phyloP scores from a whole-genome alignment of 2,329 filamentous ascomycete genomes.

The Penicillium thymicola region DNA sequence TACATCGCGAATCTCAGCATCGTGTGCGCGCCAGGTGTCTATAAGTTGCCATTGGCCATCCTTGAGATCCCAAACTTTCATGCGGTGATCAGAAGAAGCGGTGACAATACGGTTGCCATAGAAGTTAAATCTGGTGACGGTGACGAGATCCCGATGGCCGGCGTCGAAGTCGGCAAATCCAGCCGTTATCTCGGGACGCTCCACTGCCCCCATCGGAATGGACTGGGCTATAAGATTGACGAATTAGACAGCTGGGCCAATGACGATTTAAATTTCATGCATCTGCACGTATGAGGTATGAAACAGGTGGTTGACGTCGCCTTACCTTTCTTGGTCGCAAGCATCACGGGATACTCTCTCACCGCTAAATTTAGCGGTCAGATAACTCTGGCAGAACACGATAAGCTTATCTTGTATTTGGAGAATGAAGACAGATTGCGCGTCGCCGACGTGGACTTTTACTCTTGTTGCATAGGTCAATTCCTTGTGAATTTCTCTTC shows the following conservation, averaged over 20 bases:
- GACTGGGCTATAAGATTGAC: slow-evolving; percentile 1
- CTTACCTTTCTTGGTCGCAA: slow-evolving; percentile 20
- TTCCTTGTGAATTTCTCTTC: slow-evolving; percentile 7
- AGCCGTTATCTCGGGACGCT: slow-evolving; percentile 33
- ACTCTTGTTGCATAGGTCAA: not conserved
- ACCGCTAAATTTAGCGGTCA: slow-evolving; percentile 30
- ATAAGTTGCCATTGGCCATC: slow-evolving; percentile 74
- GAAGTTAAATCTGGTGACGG: slow-evolving; percentile 83
- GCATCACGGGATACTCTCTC: slow-evolving; percentile 14
- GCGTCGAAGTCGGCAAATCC: slow-evolving; percentile 45
- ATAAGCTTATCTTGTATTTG: slow-evolving; percentile 18
- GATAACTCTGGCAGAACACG: slow-evolving; percentile 16
- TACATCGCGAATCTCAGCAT: slow-evolving; percentile 85
- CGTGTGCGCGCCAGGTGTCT: slow-evolving; percentile 87
- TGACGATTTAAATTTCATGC: slow-evolving; percentile 14
- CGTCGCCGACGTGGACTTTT: not conserved
- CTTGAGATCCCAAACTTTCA: slow-evolving; percentile 81
- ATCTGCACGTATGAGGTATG: slow-evolving; percentile 20
- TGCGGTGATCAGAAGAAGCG: slow-evolving; percentile 85
- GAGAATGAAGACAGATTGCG: slow-evolving; percentile 34
- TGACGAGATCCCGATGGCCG: slow-evolving; percentile 63
- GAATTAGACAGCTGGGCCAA: slow-evolving; percentile 16
- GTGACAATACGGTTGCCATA: slow-evolving; percentile 91
- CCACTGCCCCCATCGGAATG: slow-evolving; percentile 22
- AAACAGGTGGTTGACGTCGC: slow-evolving; percentile 20